Conservation (phyloP, 768 basidiomycete species). For the Kwoniella sp. region DNA sequence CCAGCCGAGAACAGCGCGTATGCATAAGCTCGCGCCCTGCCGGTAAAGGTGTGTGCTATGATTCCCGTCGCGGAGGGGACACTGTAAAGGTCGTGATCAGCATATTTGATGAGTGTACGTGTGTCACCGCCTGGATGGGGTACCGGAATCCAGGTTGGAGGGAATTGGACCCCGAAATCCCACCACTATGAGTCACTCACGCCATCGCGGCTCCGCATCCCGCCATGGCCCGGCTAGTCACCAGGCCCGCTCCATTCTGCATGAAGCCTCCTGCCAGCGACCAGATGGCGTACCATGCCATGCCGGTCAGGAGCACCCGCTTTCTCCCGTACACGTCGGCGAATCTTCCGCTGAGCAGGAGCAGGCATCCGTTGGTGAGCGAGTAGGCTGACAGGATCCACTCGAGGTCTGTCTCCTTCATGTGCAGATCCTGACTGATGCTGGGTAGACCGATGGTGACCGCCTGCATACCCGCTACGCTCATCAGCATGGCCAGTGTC, state of each 20-base stretch:
- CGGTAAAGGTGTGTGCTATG: slow-evolving; percentile 72
- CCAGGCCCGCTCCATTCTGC: slow-evolving; percentile 58
- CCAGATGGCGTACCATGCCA: slow-evolving; percentile 57
- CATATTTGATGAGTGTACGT: too few species aligned
- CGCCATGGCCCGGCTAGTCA: slow-evolving; percentile 70
- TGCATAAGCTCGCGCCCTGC: slow-evolving; percentile 64
- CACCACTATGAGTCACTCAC: slow-evolving; percentile 41
- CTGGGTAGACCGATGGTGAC: slow-evolving; percentile 43
- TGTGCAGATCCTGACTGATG: slow-evolving; percentile 45
- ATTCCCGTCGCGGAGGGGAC: slow-evolving; percentile 59
- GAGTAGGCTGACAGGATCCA: slow-evolving; percentile 48
- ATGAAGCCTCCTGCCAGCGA: slow-evolving; percentile 53
- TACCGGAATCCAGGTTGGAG: too few species aligned
- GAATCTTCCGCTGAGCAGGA: slow-evolving; percentile 33
- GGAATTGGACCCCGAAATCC: background rate
- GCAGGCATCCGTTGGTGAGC: slow-evolving; percentile 36
- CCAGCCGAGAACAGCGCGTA: slow-evolving; percentile 83
- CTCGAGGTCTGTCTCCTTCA: slow-evolving; percentile 40
- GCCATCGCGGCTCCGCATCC: slow-evolving; percentile 73
- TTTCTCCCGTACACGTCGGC: slow-evolving; percentile 63
- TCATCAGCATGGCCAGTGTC: slow-evolving; percentile 29
- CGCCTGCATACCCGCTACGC: slow-evolving; percentile 16
- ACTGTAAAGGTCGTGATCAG: background rate
- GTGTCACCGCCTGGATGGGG: too few species aligned
- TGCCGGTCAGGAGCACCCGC: slow-evolving; percentile 62